Evolutionary conservation across 352 stramenopile genomes (phyloP).

Genomic region (Phytophthora pluvialis): DNA sequence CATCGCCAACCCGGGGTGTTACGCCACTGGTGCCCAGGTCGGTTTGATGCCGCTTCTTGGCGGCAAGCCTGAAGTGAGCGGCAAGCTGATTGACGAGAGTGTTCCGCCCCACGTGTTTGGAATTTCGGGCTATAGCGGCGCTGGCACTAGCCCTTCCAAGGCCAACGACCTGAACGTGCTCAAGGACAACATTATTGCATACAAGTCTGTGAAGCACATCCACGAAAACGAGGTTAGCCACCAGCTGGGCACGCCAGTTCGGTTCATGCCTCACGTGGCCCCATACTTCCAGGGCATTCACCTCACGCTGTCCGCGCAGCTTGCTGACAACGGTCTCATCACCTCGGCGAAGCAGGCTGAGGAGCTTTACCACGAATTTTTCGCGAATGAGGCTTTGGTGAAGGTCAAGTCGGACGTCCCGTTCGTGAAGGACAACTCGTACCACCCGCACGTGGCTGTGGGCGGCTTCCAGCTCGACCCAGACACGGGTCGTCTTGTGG

Average conservation of each 20-base stretch:
- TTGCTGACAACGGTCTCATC: conserved; percentile 58
- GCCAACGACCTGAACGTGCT: conserved; percentile 86
- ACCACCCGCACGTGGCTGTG: conserved; percentile 78
- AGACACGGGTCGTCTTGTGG: conserved; percentile 83
- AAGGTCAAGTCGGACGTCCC: conserved; percentile 74
- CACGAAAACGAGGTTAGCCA: conserved; percentile 89
- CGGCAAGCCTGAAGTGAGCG: conserved; percentile 59
- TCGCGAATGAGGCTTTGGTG: conserved; percentile 86
- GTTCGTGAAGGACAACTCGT: conserved; percentile 81
- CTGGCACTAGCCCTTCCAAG: conserved; percentile 79
- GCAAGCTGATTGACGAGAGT: conserved; percentile 57
- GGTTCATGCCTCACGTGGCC: conserved; percentile 95
- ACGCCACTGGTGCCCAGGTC: conserved; percentile 84
- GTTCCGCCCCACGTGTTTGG: conserved; percentile 87
- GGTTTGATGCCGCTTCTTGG: conserved; percentile 82
- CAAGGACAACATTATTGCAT: conserved; percentile 89
- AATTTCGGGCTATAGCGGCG: conserved; percentile 90
- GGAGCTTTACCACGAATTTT: conserved; percentile 82
- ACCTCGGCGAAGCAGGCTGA: conserved; percentile 75
- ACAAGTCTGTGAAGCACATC: conserved; percentile 92
- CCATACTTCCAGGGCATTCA: conserved; percentile 95
- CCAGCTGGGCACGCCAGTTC: conserved; percentile 81
- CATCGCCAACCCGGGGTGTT: conserved; percentile 91
- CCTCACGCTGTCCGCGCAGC: conserved; percentile 85
- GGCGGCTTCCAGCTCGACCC: conserved; percentile 91